Percentiles rank a stretch among this genome's conserved stretches.
These are phyloP conservation scores for Shiraia bambusicola DNA, from an alignment of 2,329 filamentous ascomycete genomes.

Conservation along the genomic window DNA sequence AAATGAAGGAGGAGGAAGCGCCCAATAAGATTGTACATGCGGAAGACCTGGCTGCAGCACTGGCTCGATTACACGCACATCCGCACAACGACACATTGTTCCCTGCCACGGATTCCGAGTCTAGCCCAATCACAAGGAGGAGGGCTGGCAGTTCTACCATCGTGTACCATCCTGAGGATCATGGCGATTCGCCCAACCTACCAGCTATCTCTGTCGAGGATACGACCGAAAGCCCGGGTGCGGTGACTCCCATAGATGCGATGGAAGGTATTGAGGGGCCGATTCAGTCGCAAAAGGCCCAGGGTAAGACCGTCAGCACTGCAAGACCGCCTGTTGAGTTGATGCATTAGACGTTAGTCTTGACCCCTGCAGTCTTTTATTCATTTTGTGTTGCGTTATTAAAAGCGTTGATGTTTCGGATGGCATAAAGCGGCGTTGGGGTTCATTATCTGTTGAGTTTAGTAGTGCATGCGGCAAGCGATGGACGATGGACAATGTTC, in stretches of 20 bases:
- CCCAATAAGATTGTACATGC: conserved; percentile 68
- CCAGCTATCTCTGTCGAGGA: conserved; percentile 67
- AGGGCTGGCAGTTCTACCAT: conserved; percentile 59
- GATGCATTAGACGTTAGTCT: conserved; percentile 27
- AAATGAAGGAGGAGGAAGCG: conserved; percentile 62
- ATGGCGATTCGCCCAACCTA: conserved; percentile 60
- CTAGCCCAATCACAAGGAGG: conserved; percentile 24
- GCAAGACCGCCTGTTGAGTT: conserved; percentile 45
- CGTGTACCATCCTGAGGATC: conserved; percentile 64
- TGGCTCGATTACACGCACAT: conserved; percentile 54
- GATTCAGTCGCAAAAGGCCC: conserved; percentile 37
- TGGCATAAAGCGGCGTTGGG: conserved; percentile 32
- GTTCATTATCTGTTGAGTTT: not conserved
- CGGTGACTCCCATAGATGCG: conserved; percentile 52
- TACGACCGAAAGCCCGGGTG: conserved; percentile 52
- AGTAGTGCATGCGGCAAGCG: not conserved
- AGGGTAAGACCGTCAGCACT: conserved; percentile 38
- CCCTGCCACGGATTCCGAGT: conserved; percentile 26
- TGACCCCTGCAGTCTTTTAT: conserved; percentile 3
- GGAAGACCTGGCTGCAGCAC: conserved; percentile 59
- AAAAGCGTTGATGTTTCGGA: conserved; percentile 15
- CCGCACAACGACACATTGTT: conserved; percentile 24
- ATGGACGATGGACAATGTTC: not conserved
- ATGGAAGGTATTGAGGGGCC: conserved; percentile 41
- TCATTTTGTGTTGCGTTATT: conserved; percentile 10